These are phyloP conservation scores for Beauveria sp. DNA, from an alignment of 2,329 filamentous ascomycete species.

Conservation along the genomic window DNA sequence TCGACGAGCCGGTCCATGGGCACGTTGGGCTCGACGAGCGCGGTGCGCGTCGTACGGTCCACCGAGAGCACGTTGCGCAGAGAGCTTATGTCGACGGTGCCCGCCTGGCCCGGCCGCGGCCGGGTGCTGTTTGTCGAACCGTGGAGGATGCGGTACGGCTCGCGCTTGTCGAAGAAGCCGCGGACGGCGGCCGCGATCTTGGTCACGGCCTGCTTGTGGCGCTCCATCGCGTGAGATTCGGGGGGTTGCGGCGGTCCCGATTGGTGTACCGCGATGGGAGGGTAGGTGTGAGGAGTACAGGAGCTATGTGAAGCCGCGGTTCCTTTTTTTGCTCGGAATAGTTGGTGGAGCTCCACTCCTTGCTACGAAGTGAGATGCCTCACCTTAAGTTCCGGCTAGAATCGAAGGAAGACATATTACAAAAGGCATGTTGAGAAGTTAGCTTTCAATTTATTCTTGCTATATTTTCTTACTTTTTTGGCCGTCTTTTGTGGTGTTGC, in stretches of 20 bases:
- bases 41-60: conserved; percentile 45
- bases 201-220: conserved; percentile 40
- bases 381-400: too few species aligned
- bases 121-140: conserved; percentile 71
- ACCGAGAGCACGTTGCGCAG: conserved; percentile 58
- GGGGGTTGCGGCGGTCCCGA: background rate
- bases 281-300: too few species aligned
- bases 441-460: too few species aligned
- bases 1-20: conserved; percentile 66
- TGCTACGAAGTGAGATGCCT: too few species aligned
- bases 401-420: too few species aligned
- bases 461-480: too few species aligned
- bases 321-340: background rate
- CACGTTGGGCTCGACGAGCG: conserved; percentile 68
- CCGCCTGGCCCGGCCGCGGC: conserved; percentile 28
- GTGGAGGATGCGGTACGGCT: conserved; percentile 68
- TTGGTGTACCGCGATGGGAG: background rate
- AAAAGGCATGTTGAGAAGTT: fast-evolving
- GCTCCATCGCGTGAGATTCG: conserved; percentile 34
- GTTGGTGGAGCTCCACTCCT: too few species aligned
- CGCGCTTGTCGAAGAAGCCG: conserved; percentile 37
- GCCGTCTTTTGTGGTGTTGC: too few species aligned
- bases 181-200: conserved; percentile 41
- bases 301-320: too few species aligned
- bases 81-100: conserved; percentile 55